These are phyloP conservation scores for Kwoniella mangroviensis DNA, from an alignment of 768 basidiomycete genomes.

Conservation along the genomic window DNA sequence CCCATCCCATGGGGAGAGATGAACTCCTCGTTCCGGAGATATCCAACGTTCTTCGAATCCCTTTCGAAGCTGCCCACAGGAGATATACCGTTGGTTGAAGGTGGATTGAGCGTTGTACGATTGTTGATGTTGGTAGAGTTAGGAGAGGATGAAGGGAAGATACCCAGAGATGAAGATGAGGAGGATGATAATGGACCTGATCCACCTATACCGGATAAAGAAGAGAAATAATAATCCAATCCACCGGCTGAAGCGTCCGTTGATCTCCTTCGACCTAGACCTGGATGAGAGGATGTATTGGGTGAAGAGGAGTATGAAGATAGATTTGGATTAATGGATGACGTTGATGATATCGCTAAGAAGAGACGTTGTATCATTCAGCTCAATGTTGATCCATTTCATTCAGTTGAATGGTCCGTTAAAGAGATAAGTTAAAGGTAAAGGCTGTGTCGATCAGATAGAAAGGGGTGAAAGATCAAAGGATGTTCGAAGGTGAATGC, in stretches of 20 bases:
- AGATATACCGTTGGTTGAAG: constrained; percentile 1
- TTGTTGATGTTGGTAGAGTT: background rate
- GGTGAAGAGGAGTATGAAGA: constrained; percentile 6
- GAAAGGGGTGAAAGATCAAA: constrained; percentile 3
- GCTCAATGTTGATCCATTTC: background rate
- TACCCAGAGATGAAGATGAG: constrained; percentile 36
- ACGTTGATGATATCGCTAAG: constrained; percentile 26
- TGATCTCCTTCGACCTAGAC: constrained; percentile 28
- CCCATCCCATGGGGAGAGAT: background rate
- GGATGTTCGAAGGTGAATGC: background rate
- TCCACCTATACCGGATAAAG: constrained; percentile 35
- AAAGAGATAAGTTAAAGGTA: background rate
- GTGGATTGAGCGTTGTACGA: background rate
- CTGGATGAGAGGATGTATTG: constrained; percentile 15
- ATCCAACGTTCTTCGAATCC: constrained; percentile 10
- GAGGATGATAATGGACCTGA: constrained; percentile 39
- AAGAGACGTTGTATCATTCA: background rate
- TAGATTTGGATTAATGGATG: constrained; percentile 16
- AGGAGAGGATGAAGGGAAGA: constrained; percentile 34
- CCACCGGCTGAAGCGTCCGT: constrained; percentile 43
- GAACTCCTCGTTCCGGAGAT: constrained; percentile 5
- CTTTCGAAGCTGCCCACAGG: constrained; percentile 8
- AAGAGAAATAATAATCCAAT: constrained; percentile 48
- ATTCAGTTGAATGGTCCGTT: too few relatives aligned
- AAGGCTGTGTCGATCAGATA: background rate